phyloP scores from a whole-genome alignment of 129 eudicot species.

The Pseudognaphalium luteoalbum region DNA sequence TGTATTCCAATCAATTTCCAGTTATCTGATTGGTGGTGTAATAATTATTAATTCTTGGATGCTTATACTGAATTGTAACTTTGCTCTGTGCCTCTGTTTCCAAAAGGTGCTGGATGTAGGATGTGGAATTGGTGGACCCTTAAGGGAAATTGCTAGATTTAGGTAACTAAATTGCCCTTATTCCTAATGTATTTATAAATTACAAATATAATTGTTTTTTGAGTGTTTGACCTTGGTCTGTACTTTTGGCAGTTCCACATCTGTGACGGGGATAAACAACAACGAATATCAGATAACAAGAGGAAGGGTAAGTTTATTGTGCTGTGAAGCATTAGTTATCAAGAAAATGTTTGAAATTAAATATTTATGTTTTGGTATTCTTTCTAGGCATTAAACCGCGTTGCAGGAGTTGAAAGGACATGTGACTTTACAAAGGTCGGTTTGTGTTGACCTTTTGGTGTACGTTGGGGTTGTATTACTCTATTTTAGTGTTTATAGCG shows the following conservation, averaged over 20 bases:
- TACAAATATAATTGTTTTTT: not conserved
- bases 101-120: conserved; percentile 92
- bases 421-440: conserved; percentile 85
- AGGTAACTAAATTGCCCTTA: conserved; percentile 45
- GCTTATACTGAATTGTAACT: conserved; percentile 8
- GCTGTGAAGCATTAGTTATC: not conserved
- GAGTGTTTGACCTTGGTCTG: not conserved
- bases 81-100: not conserved
- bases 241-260: conserved; percentile 62
- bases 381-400: conserved; percentile 69
- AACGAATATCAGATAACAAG: conserved; percentile 94
- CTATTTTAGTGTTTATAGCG: not conserved
- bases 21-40: conserved; percentile 14
- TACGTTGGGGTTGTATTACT: not conserved
- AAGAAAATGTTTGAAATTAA: not conserved
- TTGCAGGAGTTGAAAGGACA: conserved; percentile 72
- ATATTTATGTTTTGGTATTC: conserved; percentile 1
- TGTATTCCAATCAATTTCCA: not conserved
- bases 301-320: conserved; percentile 67
- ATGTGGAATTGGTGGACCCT: conserved; percentile 96
- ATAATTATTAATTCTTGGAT: conserved; percentile 9
- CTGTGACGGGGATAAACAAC: conserved; percentile 89
- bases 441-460: conserved; percentile 8
- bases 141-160: conserved; percentile 92
- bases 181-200: not conserved